A percentile compares a stretch with the other conserved stretches of the same genome.
Conservation (phyloP, 2,329 filamentous ascomycete species). For the Simplicillium sp. region DNA sequence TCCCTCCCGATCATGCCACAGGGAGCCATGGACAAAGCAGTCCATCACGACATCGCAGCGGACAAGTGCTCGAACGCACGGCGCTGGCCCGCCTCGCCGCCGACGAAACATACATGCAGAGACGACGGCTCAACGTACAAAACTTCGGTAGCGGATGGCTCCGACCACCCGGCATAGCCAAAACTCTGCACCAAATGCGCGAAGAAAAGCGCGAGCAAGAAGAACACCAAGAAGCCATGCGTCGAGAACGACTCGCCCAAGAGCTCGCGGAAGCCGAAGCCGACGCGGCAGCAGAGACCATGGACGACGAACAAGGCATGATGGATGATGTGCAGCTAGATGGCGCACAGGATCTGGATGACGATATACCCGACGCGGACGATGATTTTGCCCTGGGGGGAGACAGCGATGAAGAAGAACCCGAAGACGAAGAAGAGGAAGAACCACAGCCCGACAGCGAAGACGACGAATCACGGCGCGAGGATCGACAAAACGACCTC, state of each 20-base stretch:
- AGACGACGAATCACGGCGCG: conserved; percentile 27
- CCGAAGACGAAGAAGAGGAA: conserved; percentile 29
- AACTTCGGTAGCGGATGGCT: conserved; percentile 89
- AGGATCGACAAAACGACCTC: conserved; percentile 37
- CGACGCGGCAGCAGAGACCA: conserved; percentile 14
- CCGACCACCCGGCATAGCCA: conserved; percentile 75
- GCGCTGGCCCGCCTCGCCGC: conserved; percentile 59
- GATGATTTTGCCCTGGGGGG: conserved; percentile 41
- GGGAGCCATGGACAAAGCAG: conserved; percentile 20
- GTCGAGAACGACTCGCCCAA: conserved; percentile 60
- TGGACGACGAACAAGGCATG: conserved; percentile 30
- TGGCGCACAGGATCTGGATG: conserved; percentile 54
- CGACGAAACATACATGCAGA: conserved; percentile 69
- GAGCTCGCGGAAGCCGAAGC: conserved; percentile 65
- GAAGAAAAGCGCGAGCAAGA: conserved; percentile 85
- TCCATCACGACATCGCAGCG: conserved; percentile 21
- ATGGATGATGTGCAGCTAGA: conserved; percentile 49
- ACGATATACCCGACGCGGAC: conserved; percentile 62
- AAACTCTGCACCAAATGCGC: conserved; percentile 81
- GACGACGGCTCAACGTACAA: conserved; percentile 71
- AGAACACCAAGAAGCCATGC: conserved; percentile 69
- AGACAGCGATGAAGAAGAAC: conserved; percentile 30
- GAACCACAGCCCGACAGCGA: conserved; percentile 30
- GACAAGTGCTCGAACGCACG: conserved; percentile 44
- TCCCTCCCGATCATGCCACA: conserved; percentile 16